Conservation (phyloP, 371 early-diverging fungal genomes). For the Nematocida sp. region DNA sequence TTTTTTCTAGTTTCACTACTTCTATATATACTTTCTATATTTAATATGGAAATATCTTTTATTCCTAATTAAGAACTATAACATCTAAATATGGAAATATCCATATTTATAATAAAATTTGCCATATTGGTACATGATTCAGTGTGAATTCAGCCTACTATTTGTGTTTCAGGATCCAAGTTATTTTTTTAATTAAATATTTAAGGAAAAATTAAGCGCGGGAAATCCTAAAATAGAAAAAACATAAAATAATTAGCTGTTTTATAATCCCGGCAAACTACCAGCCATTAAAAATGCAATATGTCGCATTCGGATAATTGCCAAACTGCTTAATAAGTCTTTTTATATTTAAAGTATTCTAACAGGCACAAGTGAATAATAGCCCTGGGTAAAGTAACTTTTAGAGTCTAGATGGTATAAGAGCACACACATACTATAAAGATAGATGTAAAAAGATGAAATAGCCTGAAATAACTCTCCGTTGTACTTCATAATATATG, state of each 20-base stretch:
- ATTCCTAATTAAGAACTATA: constrained; percentile 21
- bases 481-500: no score
- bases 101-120: constrained; percentile 38
- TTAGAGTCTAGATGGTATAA: no score
- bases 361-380: no score
- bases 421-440: no score
- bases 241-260: not conserved
- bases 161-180: not conserved
- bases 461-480: no score
- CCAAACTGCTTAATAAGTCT: no score
- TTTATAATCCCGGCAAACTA: not conserved
- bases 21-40: constrained; percentile 3
- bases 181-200: constrained; percentile 25
- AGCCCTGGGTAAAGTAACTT: no score
- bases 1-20: constrained; percentile 18
- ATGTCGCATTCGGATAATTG: no score
- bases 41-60: constrained; percentile 19
- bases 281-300: no score
- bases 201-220: constrained; percentile 3
- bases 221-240: not conserved
- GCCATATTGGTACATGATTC: constrained; percentile 1
- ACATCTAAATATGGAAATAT: constrained; percentile 33
- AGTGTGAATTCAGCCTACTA: not conserved
- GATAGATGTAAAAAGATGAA: no score
- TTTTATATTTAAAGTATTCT: no score